Conservation (phyloP, 1,284 basidiomycete genomes). For the Anthracocystis panici-leucophaei region DNA sequence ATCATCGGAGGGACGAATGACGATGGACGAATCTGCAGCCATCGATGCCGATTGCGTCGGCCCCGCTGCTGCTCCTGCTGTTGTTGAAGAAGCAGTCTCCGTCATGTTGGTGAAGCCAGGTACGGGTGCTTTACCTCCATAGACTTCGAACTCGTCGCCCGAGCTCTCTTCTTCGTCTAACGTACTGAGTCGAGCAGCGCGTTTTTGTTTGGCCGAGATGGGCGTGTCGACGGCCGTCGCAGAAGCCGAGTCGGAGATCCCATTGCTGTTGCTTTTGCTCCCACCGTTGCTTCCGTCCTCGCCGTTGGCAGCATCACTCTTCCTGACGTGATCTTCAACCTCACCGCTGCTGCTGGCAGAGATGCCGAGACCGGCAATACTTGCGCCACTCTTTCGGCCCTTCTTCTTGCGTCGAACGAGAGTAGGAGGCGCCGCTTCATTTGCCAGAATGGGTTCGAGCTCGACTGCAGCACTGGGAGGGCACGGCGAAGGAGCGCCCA, state of each 20-base stretch:
- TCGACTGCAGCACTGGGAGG: slow-evolving; percentile 78
- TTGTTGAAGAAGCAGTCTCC: slow-evolving; percentile 7
- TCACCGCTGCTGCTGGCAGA: slow-evolving; percentile 18
- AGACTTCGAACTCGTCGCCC: slow-evolving; percentile 66
- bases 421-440: slow-evolving; percentile 83
- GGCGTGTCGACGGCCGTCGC: slow-evolving; percentile 3
- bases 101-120: slow-evolving; percentile 43
- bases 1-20: slow-evolving; percentile 33
- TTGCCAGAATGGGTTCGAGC: slow-evolving; percentile 88
- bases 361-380: slow-evolving; percentile 57
- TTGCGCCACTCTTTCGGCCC: slow-evolving; percentile 20
- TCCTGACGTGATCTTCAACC: slow-evolving; percentile 1
- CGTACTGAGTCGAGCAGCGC: slow-evolving; percentile 38
- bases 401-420: slow-evolving; percentile 62
- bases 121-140: slow-evolving; percentile 67
- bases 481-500: slow-evolving; percentile 59
- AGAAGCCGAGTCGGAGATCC: not conserved
- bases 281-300: not conserved
- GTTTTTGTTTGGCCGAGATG: slow-evolving; percentile 21
- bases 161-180: slow-evolving; percentile 62
- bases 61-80: slow-evolving; percentile 1
- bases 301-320: not conserved
- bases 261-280: not conserved
- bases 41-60: not conserved
- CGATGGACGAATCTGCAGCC: slow-evolving; percentile 34